Base-by-base conservation (phyloP, 2,329 filamentous ascomycete genomes). In the Fusarium subglutinans region DNA sequence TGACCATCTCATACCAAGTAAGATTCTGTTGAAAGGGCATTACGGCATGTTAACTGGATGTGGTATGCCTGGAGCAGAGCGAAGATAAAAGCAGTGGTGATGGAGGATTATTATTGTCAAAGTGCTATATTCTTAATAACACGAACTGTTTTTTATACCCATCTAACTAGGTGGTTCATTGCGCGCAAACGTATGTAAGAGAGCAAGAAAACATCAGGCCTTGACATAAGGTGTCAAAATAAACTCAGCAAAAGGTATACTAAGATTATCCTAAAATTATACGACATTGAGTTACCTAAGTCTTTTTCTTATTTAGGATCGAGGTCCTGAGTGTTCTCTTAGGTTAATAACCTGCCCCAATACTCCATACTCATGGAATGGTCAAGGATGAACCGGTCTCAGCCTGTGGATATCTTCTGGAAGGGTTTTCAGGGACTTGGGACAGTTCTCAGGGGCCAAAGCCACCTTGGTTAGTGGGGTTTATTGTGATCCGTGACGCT, bases 351-450 rank as follows among this genome's bases (percentile, higher is more conserved):
- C 14, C 22, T 48, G 26, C 45, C 17, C 18, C 50, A 10, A 37
- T 53, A 41, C 8, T 33, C 28, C n/a, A 9, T 22, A 22, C 12
- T n/a, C 51, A 43, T n/a, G 35, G 51, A 30, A 14, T 30, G 24
- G 20, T 30, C 24, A 41, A 18, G 13, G 20, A 40, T 22, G 51
- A 28, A 24, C 33, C 30, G 17, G n/a, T 37, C 41, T 22, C 56
- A 51, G 33, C 26, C 45, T 38, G 20, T 37, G 24, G 28, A 57
- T 57, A n/a, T 38, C 70, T 74, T 74, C 72, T 74, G 53, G 72
- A 74, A 74, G 63, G 68, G 54, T 50, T 69, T 72, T 74, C 59
- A 69, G 63, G 62, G 71, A 58, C 47, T 69, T 26, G 47, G 53
- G 47, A 62, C 67, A 59, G 67, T 53, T 66, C 53, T 74, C 71